Percentiles rank a stretch among this genome's conserved stretches.
Evolutionary conservation across 129 eudicot species (phyloP).

Genomic region (Apium graveolens): DNA sequence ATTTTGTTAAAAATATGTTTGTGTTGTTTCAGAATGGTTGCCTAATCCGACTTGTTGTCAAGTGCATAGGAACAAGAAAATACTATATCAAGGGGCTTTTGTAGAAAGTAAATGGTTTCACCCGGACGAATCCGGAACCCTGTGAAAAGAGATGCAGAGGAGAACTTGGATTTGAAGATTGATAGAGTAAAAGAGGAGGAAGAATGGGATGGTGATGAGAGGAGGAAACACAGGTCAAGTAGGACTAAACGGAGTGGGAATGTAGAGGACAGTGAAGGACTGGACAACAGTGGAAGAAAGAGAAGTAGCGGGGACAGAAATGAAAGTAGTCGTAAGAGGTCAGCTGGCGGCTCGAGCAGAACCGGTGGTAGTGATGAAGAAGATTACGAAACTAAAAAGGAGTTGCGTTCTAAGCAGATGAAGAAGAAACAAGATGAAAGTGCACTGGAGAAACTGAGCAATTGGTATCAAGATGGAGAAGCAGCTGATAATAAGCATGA

Average conservation of each 20-base stretch:
- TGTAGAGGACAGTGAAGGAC: constrained; percentile 59
- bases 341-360: constrained; percentile 56
- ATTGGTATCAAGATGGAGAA: constrained; percentile 86
- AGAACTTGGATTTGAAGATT: constrained; percentile 41
- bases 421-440: constrained; percentile 72
- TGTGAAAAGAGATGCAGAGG: constrained; percentile 48
- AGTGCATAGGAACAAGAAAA: not conserved
- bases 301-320: constrained; percentile 44
- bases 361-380: constrained; percentile 58
- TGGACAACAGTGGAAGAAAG: constrained; percentile 48
- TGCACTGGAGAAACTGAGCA: constrained; percentile 67
- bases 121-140: constrained; percentile 53
- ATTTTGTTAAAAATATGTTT: not conserved
- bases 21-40: not conserved
- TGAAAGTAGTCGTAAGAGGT: constrained; percentile 60
- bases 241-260: constrained; percentile 49
- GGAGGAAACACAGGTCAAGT: constrained; percentile 57
- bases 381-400: constrained; percentile 54
- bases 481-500: constrained; percentile 51
- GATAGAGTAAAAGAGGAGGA: constrained; percentile 50
- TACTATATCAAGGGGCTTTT: not conserved
- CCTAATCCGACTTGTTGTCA: not conserved
- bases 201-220: constrained; percentile 52
- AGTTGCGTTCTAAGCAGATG: constrained; percentile 44
- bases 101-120: constrained; percentile 45